Base-by-base conservation (phyloP, 2,329 filamentous ascomycete species). In the Trichoderma sp. region DNA sequence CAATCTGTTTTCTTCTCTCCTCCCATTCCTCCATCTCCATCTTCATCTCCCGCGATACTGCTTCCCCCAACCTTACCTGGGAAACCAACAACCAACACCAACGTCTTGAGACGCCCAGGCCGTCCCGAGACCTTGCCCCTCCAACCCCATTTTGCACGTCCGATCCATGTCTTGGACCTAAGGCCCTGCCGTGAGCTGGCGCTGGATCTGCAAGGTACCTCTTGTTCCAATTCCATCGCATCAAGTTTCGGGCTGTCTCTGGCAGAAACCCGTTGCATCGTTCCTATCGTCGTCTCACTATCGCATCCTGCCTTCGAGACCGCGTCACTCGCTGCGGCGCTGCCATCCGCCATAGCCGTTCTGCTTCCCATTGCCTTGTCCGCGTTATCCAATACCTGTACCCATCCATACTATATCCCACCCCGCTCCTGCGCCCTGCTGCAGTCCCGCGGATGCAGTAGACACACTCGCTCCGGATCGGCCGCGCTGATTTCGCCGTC, bases 141-240 rank as follows among this genome's bases (percentile, higher is more conserved):
- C 30, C 50, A 34, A 36, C 63, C 30, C 58, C 32, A 20, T 50
- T 61, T 63, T 8, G 68, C 36, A 65, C 50, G 26, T 57, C 63
- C 50, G 57, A 69, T 69, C 66, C 70, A 69, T 72, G 70, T 69
- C 57, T 69, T 69, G 55, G 68, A 34, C 55, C 26, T 71, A 47
- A 58, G 55, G 55, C 55, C 55, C 26, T 30, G 28, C 32, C 57
- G 28, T 32, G 57, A 59, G 57, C 26, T 59, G 63, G 55, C 50
- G n/a, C 71, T 68, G 74, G 73, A 75, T 73, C 74, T 76, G 74
- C 74, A 76, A 74, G 74, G 68, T 70, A 70, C 58, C 72, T 75
- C 72, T 73, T 73, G 59, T 55, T 47, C 72, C 71, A 73, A 63
- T 71, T 65, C 57, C 59, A 50, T 65, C 68, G 32, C 62, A 43